Percentiles rank a stretch among this genome's conserved stretches.
Evolutionary conservation across 2,329 filamentous ascomycete genomes (phyloP).

Genomic region (Claviceps africana): DNA sequence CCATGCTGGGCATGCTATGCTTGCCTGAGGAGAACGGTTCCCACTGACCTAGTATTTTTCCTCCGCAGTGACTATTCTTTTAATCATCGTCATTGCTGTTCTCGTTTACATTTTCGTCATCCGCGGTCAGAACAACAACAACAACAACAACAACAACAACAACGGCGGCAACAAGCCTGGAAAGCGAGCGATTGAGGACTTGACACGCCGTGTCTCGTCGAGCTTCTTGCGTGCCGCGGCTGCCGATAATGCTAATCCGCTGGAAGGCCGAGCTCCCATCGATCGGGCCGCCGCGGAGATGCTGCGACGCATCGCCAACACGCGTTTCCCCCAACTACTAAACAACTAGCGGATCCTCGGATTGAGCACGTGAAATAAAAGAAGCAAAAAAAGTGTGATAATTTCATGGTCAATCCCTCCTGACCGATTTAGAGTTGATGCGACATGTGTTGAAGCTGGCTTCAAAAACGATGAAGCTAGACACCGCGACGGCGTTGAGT

Average conservation of each 20-base stretch:
- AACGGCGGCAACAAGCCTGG: slow-evolving; percentile 14
- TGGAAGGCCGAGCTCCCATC: slow-evolving; percentile 4
- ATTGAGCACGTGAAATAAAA: not conserved
- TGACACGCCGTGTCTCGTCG: not conserved
- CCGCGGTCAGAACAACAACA: slow-evolving; percentile 14
- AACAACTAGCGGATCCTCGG: not conserved
- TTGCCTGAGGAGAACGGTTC: not conserved
- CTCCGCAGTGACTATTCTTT: slow-evolving; percentile 33
- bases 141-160: slow-evolving; percentile 12
- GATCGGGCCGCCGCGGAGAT: slow-evolving; percentile 3
- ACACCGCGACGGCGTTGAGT: not conserved
- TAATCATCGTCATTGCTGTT: slow-evolving; percentile 37
- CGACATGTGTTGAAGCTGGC: not conserved
- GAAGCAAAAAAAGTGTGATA: not conserved
- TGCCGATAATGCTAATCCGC: not conserved
- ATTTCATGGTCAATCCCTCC: not conserved
- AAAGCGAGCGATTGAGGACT: slow-evolving; percentile 16
- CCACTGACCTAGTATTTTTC: not conserved
- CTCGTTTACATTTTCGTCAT: slow-evolving; percentile 33
- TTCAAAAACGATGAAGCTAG: not conserved
- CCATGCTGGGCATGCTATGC: not conserved
- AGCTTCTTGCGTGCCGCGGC: not conserved
- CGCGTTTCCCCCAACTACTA: slow-evolving; percentile 13
- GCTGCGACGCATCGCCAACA: slow-evolving; percentile 9
- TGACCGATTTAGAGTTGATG: not conserved